phyloP scores from a whole-genome alignment of 2,329 filamentous ascomycete species.

The Thelonectria blattea region DNA sequence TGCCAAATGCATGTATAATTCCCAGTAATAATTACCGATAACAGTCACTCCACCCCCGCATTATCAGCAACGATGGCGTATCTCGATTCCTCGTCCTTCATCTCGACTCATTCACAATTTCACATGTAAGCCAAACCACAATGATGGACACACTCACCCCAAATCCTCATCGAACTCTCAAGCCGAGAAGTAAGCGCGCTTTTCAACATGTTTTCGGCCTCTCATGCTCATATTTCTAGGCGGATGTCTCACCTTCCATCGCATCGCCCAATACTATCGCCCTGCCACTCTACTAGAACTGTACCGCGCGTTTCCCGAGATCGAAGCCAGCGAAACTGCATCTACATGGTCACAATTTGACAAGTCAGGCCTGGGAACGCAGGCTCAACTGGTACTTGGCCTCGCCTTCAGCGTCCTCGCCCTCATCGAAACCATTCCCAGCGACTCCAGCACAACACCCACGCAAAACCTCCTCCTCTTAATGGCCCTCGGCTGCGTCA shows the following conservation, averaged over 20 bases:
- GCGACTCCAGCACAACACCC: slow-evolving; percentile 17
- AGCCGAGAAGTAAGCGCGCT: slow-evolving; percentile 22
- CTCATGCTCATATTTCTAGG: background rate
- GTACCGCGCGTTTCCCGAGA: slow-evolving; percentile 19
- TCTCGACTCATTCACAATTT: background rate
- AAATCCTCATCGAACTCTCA: slow-evolving; percentile 13
- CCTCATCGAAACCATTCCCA: slow-evolving; percentile 7
- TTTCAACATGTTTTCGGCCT: too few relatives aligned
- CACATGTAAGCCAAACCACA: background rate
- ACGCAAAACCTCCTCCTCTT: slow-evolving; percentile 19
- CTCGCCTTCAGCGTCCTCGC: slow-evolving; percentile 7
- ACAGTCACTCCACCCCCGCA: slow-evolving; percentile 1
- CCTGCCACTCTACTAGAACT: slow-evolving; percentile 19
- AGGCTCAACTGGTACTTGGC: background rate
- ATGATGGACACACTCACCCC: background rate
- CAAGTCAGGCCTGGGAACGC: background rate
- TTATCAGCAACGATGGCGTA: background rate
- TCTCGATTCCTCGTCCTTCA: background rate
- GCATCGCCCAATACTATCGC: slow-evolving; percentile 16
- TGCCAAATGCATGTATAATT: too few relatives aligned
- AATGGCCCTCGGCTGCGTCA: slow-evolving; percentile 4
- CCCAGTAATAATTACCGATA: too few relatives aligned
- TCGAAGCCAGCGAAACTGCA: background rate
- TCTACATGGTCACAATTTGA: background rate
- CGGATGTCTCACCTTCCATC: slow-evolving; percentile 17